Base-by-base conservation (phyloP, 768 basidiomycete genomes). In the Leccinum barrowsii region DNA sequence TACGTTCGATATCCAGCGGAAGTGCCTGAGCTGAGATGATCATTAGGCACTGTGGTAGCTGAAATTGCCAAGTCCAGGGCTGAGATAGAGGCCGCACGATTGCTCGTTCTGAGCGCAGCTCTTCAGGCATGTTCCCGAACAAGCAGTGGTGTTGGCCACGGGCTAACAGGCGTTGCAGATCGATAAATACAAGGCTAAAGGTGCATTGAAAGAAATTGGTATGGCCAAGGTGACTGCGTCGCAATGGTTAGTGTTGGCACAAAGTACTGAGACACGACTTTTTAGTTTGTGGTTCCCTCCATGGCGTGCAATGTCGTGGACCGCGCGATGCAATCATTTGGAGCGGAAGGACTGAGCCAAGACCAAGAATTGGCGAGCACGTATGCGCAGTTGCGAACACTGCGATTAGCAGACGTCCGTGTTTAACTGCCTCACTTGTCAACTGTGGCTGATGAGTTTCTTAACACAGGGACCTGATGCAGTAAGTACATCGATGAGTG, bases 171-270 rank as follows among this genome's bases (percentile, higher is more conserved):
- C 11, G 13, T 51, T 24, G 35, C 64, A 94, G 89, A 94, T 98
- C 62, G 97, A 99, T 76, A 89, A 86, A 61, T 78, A 85, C 66
- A 85, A 89, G 62, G 92, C 97, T 2, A 99, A 98, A 73, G 94
- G 92, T 30, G 97, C 97, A 0, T 67, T 98, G 71, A 96, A 97
- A 74, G 97, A 98, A 73, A 98, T 99, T 66, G 95, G 93, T 22
- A 92, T 98, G 59, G 94, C 97, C 47, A 99, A 99, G 82, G 96
- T 90, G 61, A 44, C 75, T 12, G 59, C 22, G 32, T 53, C 54
- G 28, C 17, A 7, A 52, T 32, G n/a, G 22, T 35, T 15, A 13
- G 24, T 30, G 47, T 42, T 56, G 48, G 61, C 24, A 15, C 32
- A 17, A 53, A 42, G 19, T 26, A 21, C 30, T 54, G 22, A 5